Evolutionary conservation across 805 yeast species (phyloP), one percentile per base, ranked within the genome.

Genomic region (Debaryomyces castellii): DNA sequence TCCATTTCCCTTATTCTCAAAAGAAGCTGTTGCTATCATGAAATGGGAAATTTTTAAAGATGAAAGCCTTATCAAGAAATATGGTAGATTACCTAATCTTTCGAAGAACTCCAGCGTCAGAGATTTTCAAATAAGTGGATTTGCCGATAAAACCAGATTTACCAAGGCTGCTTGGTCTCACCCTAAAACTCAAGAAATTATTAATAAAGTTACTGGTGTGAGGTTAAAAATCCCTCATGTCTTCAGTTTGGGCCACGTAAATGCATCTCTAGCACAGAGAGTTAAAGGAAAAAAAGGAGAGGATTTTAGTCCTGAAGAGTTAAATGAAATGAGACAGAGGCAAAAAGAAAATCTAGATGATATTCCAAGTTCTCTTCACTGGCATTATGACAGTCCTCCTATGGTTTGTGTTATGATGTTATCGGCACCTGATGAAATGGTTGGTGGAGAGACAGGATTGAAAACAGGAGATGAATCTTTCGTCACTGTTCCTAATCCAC

Each of bases 401-500:
- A 22, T 45, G 12, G 49, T 48, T 3, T 34, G 39, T 30, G 51
- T 48, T 16, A 24, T 48, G 39, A 48, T 48, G 49, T 21, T 48
- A 7, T 36, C 44, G 4, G 41, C 51, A 16, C 40, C 43, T 17
- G 39, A 38, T 9, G 25, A 30, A 4, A 45, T 48, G 51, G 21
- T 41, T 20, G 51, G 49, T 10, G 49, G 51, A 14, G 41, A 48
- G 27, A 45, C 51, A 3, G 32, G 40, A 54, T 5, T 51, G 56
- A 41, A 53, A 58, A 44, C 41, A 47, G 41, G 51, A 53, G 20
- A 48, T 52, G 46, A 49, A 42, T 23, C 33, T 12, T 28, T 44
- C 18, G 28, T 44, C 3, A 27, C 37, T 22, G 39, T 44, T 20
- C 33, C 63, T 1, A 77, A 76, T 8, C 81, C 81, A 30, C 67